These are phyloP conservation scores for Laguncularia racemosa DNA, from an alignment of 345 rosid species.

Conservation along the genomic window DNA sequence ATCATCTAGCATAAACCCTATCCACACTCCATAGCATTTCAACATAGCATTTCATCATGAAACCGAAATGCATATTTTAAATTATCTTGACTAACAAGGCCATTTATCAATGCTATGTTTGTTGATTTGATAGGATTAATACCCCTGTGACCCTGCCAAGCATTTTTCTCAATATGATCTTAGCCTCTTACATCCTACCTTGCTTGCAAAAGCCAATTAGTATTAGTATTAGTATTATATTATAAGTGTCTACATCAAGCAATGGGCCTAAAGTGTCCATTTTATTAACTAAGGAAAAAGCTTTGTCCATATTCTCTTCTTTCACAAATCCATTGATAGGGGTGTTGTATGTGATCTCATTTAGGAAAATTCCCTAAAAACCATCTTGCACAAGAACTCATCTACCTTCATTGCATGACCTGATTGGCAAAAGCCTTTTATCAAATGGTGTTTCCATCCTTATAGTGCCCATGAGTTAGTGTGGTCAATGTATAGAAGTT, in stretches of 20 bases:
- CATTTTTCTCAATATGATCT: conserved; percentile 53
- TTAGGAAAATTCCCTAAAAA: conserved; percentile 47
- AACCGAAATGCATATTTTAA: conserved; percentile 70
- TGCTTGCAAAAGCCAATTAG: conserved; percentile 64
- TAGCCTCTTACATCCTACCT: conserved; percentile 75
- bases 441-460: conserved; percentile 59
- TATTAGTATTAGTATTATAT: too few species aligned
- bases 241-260: conserved; percentile 56
- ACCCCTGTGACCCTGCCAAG: conserved; percentile 52
- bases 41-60: conserved; percentile 90
- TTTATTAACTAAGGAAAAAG: conserved; percentile 41
- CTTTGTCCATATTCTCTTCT: conserved; percentile 62
- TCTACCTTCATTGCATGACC: conserved; percentile 53
- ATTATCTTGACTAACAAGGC: conserved; percentile 62
- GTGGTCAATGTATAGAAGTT: conserved; percentile 70
- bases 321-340: conserved; percentile 58
- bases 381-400: conserved; percentile 55
- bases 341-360: conserved; percentile 58
- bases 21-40: too few species aligned
- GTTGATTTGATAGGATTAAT: conserved; percentile 56
- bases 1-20: conserved; percentile 81
- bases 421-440: conserved; percentile 72
- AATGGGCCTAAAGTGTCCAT: conserved; percentile 56
- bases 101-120: conserved; percentile 68
- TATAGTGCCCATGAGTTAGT: conserved; percentile 67